Base-by-base conservation (phyloP, 352 stramenopile species). In the Phytopythium ostracodes region DNA sequence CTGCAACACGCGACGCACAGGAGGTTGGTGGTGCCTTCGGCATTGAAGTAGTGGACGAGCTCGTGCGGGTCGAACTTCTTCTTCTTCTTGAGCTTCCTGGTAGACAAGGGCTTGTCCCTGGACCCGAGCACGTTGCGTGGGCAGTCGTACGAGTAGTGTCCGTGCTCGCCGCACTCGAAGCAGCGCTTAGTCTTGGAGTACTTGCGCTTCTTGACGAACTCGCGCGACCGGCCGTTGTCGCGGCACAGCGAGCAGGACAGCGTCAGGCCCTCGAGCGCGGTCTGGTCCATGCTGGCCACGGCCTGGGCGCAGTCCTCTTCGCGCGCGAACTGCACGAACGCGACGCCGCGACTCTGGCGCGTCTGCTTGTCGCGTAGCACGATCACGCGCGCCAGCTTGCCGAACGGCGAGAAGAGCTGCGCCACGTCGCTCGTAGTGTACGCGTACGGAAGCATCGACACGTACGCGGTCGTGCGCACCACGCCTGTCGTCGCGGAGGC, bases 361-460 rank as follows among this genome's bases (percentile, higher is more conserved):
- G 81, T 94, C 67, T 82, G 62, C 56, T 86, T 87, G 59, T 96
- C 83, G 2, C 83, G 81, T 59, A 94, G 63, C 22, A 96, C 78
- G 33, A 79, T 83, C 27, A 87, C 77, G 22, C 76, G 73, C 24
- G 80, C 77, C 47, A 89, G 69, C 58, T 79, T 76, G 0, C 80
- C 80, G 62, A 83, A 89, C 31, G 67, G 74, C 12, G 75, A 73
- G 58, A 94, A 96, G 22, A 96, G 75, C 68, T 96, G 86, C 40
- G 84, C 87, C 20, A 96, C 83, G 65, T 94, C 47, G 47, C 47
- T 54, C 5, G 47, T 54, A 14, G 47, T 54, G 47, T 54, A 54
- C 29, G 81, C 79, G 60, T 89, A 96, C 66, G 87, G 87, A 46
- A 96, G 78, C 87, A 94, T 96, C 25, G 87, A 75, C n/a, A 96